phyloP scores from a whole-genome alignment of 257 asterid genomes.

The Anisodus acutangulus region DNA sequence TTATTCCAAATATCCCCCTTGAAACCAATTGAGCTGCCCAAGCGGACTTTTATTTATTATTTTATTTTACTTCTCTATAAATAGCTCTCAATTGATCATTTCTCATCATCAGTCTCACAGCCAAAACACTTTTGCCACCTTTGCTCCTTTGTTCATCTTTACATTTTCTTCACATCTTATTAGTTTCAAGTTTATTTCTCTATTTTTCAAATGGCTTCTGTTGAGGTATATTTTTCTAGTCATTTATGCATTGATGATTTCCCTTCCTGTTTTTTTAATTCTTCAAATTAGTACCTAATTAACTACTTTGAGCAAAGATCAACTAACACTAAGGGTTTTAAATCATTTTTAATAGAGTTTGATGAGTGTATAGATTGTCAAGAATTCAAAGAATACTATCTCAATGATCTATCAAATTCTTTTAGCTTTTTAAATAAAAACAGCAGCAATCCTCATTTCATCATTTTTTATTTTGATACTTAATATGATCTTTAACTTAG shows the following conservation, averaged over 20 bases:
- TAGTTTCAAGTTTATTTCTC: slow-evolving; percentile 4
- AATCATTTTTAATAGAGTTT: not conserved
- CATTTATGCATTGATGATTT: not conserved
- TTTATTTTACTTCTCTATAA: slow-evolving; percentile 48
- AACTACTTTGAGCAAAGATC: not conserved
- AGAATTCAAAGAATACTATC: not conserved
- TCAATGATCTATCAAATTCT: not conserved
- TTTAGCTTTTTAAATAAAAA: not conserved
- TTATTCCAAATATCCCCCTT: no score
- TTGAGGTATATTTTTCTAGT: slow-evolving; percentile 48
- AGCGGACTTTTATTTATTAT: no score
- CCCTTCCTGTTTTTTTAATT: not conserved
- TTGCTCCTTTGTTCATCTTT: not conserved
- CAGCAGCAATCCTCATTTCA: not conserved
- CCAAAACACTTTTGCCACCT: slow-evolving; percentile 18
- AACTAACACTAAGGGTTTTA: not conserved
- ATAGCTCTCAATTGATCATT: slow-evolving; percentile 45
- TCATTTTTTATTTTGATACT: not conserved
- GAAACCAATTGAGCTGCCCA: no score
- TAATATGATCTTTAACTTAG: not conserved
- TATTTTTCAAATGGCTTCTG: slow-evolving; percentile 60
- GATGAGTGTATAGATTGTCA: not conserved
- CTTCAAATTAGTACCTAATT: not conserved
- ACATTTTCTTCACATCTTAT: not conserved
- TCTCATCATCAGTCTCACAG: slow-evolving; percentile 46